Base-by-base conservation (phyloP, 371 early-diverging fungal genomes). In the Mucor racemosus region DNA sequence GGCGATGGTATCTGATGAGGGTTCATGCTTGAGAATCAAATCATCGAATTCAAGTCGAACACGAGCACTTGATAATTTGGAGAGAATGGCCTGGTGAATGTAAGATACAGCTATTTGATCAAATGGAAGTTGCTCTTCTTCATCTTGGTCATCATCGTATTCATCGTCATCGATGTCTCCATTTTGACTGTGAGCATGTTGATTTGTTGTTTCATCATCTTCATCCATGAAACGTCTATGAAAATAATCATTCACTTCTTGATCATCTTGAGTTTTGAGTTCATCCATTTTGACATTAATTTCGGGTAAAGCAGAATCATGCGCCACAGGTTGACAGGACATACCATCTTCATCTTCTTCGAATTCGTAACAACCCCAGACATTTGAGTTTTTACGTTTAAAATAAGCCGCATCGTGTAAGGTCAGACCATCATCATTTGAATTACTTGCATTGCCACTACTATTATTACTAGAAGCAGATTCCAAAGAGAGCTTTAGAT, bases 11-110 rank as follows among this genome's bases (percentile, higher is more conserved):
- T 78, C 75, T 6, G 76, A 62, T 1, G 77, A 62, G 15, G 88
- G 83, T 40, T 88, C 88, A 60, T 86, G 83, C 67, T 88, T 88
- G 19, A 85, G 57, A 67, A 85, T 74, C 40, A 86, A 66, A 35
- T 88, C 88, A 39, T 88, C 88, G 26, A 88, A 70, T 57, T 85
- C 85, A 13, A 88, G 62, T 56, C 85, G 78, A 7, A 80, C 82
- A 40, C 84, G 77, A 11, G 86, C 86, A 34, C 85, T 79, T 4
- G 85, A 86, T 58, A 88, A 68, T 66, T 80, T 81, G 10, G 85
- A 80, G 14, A 78, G 42, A 17, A 83, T 68, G 1, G 88, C 86
- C 66, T 88, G 88, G n/a, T 79, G 78, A 13, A 88, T 65, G 68
- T 84, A 84, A 35, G 85, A 84, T 6, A 71, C 61, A 3, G 85